These are phyloP conservation scores for Leptosphaerulina australis DNA, from an alignment of 2,329 filamentous ascomycete species.

Conservation along the genomic window DNA sequence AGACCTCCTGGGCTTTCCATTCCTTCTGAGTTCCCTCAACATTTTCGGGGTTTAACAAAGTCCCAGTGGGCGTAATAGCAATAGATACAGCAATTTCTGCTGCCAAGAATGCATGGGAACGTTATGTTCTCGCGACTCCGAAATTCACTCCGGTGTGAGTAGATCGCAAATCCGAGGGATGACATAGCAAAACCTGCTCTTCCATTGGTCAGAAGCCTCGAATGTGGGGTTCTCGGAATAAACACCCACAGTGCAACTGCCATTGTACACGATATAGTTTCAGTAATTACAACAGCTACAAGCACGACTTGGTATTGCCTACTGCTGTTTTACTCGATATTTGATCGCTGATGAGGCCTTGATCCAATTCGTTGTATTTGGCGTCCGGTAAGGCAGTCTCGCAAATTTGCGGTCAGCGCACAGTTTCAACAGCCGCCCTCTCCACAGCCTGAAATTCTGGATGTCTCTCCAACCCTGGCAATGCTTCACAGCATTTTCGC, in stretches of 20 bases:
- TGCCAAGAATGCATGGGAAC: conserved; percentile 1
- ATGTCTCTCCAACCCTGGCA: too few species aligned
- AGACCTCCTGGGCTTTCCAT: conserved; percentile 44
- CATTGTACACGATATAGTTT: background rate
- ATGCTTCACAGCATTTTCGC: conserved; percentile 3
- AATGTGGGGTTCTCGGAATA: background rate
- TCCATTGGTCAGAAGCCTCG: background rate
- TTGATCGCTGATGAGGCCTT: background rate
- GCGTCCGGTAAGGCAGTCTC: conserved; percentile 36
- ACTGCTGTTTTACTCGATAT: background rate
- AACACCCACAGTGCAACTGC: background rate
- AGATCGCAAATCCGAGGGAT: conserved; percentile 8
- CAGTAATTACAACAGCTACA: background rate
- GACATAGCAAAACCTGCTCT: background rate
- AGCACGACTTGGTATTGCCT: conserved; percentile 1
- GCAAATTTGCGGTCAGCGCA: conserved; percentile 31
- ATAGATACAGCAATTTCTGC: background rate
- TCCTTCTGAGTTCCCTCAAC: conserved; percentile 38
- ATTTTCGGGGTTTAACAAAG: conserved; percentile 21
- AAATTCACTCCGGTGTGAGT: conserved; percentile 13
- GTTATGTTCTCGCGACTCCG: conserved; percentile 10
- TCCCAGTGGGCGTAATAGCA: conserved; percentile 1
- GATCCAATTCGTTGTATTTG: conserved; percentile 2
- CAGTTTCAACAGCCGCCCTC: conserved; percentile 10
- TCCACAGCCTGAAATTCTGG: background rate